phyloP scores from a whole-genome alignment of 2,329 filamentous ascomycete genomes.

The Hypoxylon sp. region DNA sequence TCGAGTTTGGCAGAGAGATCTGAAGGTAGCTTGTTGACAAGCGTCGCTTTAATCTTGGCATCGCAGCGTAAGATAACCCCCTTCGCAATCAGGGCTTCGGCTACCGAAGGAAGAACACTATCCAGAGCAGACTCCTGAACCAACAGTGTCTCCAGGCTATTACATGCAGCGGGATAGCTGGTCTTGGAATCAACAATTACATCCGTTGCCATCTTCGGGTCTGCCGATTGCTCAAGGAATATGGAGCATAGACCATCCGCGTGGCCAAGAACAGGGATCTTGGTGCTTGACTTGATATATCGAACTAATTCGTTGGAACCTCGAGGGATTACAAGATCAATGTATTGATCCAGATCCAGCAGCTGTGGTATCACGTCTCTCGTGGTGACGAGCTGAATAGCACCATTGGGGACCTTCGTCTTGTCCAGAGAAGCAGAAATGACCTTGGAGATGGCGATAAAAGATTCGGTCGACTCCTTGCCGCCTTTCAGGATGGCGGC shows the following conservation, averaged over 20 bases:
- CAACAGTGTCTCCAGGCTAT: slow-evolving; percentile 91
- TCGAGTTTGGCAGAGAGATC: slow-evolving; percentile 65
- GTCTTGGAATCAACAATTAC: slow-evolving; percentile 94
- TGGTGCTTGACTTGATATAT: slow-evolving; percentile 89
- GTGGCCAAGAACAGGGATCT: slow-evolving; percentile 95
- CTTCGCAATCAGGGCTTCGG: slow-evolving; percentile 78
- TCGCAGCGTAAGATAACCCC: slow-evolving; percentile 91
- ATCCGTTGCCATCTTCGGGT: slow-evolving; percentile 76
- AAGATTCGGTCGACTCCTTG: slow-evolving; percentile 96
- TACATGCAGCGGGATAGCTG: slow-evolving; percentile 95
- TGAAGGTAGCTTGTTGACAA: slow-evolving; percentile 63
- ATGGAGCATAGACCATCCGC: slow-evolving; percentile 92
- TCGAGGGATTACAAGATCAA: slow-evolving; percentile 94
- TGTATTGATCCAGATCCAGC: slow-evolving; percentile 85
- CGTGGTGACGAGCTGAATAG: slow-evolving; percentile 94
- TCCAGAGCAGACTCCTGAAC: slow-evolving; percentile 79
- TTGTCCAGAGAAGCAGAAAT: slow-evolving; percentile 82
- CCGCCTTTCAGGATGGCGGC: slow-evolving; percentile 97
- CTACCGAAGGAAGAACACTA: slow-evolving; percentile 77
- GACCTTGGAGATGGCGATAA: slow-evolving; percentile 86
- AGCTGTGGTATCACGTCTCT: slow-evolving; percentile 90
- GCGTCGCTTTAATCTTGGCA: slow-evolving; percentile 71
- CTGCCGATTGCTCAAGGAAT: slow-evolving; percentile 85
- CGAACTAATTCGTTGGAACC: slow-evolving; percentile 91
- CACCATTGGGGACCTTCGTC: slow-evolving; percentile 83